Evolutionary conservation across 2,329 filamentous ascomycete genomes (phyloP).

Genomic region (Colletotrichum endophyticum): DNA sequence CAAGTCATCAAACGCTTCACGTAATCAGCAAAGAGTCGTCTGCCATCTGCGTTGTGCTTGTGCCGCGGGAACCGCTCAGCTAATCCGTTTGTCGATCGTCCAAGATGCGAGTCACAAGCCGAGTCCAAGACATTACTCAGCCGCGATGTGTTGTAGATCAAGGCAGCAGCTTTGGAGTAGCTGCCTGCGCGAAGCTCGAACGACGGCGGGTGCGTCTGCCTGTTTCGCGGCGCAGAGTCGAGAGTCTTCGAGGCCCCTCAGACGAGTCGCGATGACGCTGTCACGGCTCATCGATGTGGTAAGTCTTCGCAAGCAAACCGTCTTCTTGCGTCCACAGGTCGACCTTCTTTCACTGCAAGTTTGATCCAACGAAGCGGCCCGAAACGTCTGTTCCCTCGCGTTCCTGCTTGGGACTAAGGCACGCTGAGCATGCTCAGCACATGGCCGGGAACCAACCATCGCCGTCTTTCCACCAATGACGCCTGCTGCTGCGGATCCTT

Average conservation of each 20-base stretch:
- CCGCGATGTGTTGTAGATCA: neutral
- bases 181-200: neutral
- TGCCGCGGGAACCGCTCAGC: neutral
- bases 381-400: neutral
- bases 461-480: conserved; percentile 14
- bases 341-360: neutral
- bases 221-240: neutral
- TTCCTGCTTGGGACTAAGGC: conserved; percentile 10
- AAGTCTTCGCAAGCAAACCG: neutral
- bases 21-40: neutral
- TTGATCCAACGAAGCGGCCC: conserved; percentile 5
- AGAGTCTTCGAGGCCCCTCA: neutral
- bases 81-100: neutral
- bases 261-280: neutral
- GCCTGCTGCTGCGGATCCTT: neutral
- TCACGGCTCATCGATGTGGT: neutral
- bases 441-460: neutral
- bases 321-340: neutral
- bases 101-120: neutral
- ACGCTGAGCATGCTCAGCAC: conserved; percentile 1
- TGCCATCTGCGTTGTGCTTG: neutral
- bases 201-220: neutral
- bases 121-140: neutral
- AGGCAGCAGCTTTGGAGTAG: neutral
- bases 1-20: neutral